Evolutionary conservation across 305 asterid genomes (phyloP), one percentile per base, ranked within the genome.

Genomic region (Withania somnifera): DNA sequence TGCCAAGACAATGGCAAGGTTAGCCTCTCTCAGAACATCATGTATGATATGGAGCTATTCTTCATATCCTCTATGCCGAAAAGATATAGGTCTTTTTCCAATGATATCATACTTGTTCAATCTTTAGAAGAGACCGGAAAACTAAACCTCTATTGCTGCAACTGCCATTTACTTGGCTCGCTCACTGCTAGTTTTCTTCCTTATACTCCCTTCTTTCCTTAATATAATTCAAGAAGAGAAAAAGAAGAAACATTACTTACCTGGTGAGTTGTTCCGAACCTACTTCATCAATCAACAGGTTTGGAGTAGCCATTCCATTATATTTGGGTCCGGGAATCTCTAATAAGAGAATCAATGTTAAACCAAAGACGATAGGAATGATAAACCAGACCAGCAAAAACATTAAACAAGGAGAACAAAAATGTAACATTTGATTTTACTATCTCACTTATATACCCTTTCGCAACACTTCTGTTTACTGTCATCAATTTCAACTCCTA

Each of bases 181-280:
- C 60, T n/a, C 60, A 45, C 52, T n/a, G 53, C n/a, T 68, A 36
- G 32, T 68, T 38, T n/a, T 68, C 77, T 36, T 68, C 32, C 77
- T 68, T 68, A n/a, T 40, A 68, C 53, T 38, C 30, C 77, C 54
- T 38, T 19, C 32, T 68, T 68, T 52, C 42, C 20, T 63, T 24
- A 3, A 15, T 26, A 81, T 56, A 56, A 30, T 52, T 63, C 30
- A 82, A 60, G 54, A 82, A 60, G 54, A 53, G 42, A n/a, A 36
- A 79, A 75, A 83, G 36, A 34, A 47, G 47, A 26, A 47, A 15
- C 17, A 26, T 15, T 58, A 6, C 24, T 24, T 82, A 95, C 99
- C 99, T 93, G 69, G 99, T 95, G 50, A 95, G 93, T 87, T 95
- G 99, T 89, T 95, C 98, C 36, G 98, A 93, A 63, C 94, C 97